Base-by-base conservation (phyloP, 352 stramenopile genomes). In the Globisporangium iwayamae region DNA sequence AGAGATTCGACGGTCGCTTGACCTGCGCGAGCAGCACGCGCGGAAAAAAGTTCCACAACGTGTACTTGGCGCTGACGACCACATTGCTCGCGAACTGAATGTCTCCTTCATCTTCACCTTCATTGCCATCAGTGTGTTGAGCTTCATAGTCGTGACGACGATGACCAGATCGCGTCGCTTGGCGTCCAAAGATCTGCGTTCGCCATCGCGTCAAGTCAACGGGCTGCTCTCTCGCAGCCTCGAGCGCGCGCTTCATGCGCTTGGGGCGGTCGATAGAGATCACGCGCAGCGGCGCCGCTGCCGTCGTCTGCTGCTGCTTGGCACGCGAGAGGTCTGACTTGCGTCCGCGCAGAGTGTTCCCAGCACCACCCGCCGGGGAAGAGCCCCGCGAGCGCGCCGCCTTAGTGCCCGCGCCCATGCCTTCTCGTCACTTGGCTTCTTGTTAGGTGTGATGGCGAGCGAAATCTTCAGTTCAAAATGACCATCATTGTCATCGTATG, bases 41-140 rank as follows among this genome's bases (percentile, higher is more conserved):
- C 50, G 82, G 82, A 9, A 68, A 64, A 60, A 96, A 96, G 67
- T 90, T 94, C 76, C 73, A 89, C 13, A 75, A 38, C 34, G 65
- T 94, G 67, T 96, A 96, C 72, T 94, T 94, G 62, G 87, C 82
- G 32, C 78, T 94, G 38, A 89, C 73, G 14, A 96, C 81, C 34
- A 87, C 70, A 58, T 96, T 94, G 61, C 61, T 76, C 10, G 71
- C 70, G 52, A 93, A 91, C 13, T 36, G 28, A 8, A 36, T n/a
- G 5, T 63, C 59, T 13, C 55, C 56, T 11, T 60, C 61, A 13
- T 69, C 66, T 36, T 70, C 53, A 9, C 41, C 63, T 4, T 13
- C 36, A n/a, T 52, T 30, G 3, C n/a, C 47, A 25, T 0, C 6
- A 7, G 11, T 7, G 7, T n/a, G 7, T 20, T 1, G 2, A 18